phyloP scores from a whole-genome alignment of 225 moss, liverwort and hornwort species.

The Physcomitrellopsis africana region DNA sequence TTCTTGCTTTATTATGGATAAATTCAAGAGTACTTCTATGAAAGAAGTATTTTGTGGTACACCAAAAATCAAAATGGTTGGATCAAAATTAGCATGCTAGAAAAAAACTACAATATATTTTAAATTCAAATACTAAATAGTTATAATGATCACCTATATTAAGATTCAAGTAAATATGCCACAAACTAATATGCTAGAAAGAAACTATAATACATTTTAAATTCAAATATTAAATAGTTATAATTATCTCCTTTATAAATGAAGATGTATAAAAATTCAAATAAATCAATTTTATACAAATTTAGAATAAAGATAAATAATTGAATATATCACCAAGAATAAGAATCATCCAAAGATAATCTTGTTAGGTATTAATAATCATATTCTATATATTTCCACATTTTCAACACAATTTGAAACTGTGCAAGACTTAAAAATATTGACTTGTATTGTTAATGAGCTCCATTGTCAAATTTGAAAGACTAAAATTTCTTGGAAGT shows the following conservation, averaged over 20 bases:
- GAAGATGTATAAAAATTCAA: too few species aligned
- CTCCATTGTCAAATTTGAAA: conserved; percentile 98
- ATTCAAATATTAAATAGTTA: too few species aligned
- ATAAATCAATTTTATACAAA: too few species aligned
- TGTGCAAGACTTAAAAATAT: conserved; percentile 25
- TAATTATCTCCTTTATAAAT: too few species aligned
- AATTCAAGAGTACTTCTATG: conserved; percentile 25
- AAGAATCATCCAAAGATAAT: conserved; percentile 13
- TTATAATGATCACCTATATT: too few species aligned
- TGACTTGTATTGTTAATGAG: conserved; percentile 92
- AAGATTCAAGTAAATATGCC: conserved; percentile 19
- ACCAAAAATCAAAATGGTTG: too few species aligned
- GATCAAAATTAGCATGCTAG: too few species aligned
- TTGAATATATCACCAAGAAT: not conserved
- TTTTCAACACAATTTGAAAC: conserved; percentile 15
- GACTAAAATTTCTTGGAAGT: conserved; percentile 93
- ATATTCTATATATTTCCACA: not conserved
- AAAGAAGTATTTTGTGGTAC: conserved; percentile 35
- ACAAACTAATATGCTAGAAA: not conserved
- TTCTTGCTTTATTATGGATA: conserved; percentile 23
- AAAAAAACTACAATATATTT: too few species aligned
- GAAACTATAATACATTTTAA: too few species aligned
- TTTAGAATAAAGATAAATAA: too few species aligned
- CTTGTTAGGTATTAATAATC: not conserved
- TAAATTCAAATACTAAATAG: too few species aligned